phyloP scores from a whole-genome alignment of 225 moss, liverwort and hornwort genomes.

The Polytrichum formosum region DNA sequence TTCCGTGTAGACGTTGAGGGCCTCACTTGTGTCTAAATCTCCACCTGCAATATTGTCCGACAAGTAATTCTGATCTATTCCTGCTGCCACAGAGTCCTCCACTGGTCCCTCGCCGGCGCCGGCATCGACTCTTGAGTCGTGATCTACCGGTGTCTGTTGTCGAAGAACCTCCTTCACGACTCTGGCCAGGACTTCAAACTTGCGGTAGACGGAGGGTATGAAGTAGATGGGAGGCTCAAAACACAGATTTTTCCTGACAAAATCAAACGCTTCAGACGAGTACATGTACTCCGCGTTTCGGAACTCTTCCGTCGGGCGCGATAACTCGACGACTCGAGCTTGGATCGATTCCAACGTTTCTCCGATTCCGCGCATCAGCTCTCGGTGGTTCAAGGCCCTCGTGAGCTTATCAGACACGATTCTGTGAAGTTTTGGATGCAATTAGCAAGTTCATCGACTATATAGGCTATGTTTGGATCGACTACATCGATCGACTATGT shows the following conservation, averaged over 20 bases:
- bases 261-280: constrained; percentile 60
- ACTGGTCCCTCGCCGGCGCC: constrained; percentile 4
- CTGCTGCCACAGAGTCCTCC: not conserved
- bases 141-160: constrained; percentile 9
- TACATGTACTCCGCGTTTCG: constrained; percentile 53
- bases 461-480: too few relatives aligned
- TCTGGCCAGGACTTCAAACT: constrained; percentile 51
- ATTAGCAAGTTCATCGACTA: too few relatives aligned
- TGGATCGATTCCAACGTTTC: constrained; percentile 56
- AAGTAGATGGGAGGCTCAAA: constrained; percentile 66
- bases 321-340: constrained; percentile 38
- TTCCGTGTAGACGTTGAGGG: too few relatives aligned
- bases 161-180: constrained; percentile 25
- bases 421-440: constrained; percentile 5
- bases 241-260: constrained; percentile 54
- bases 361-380: constrained; percentile 67
- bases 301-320: constrained; percentile 48
- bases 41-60: not conserved
- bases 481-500: too few relatives aligned
- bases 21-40: constrained; percentile 8
- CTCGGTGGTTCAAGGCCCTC: constrained; percentile 53
- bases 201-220: constrained; percentile 42
- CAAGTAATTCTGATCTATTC: not conserved
- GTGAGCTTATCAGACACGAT: constrained; percentile 25
- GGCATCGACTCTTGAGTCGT: too few relatives aligned